Evolutionary conservation across 176 grass and related monocot species (phyloP), one percentile per base, ranked within the genome.

Genomic region (Miscanthus lutarioriparius): DNA sequence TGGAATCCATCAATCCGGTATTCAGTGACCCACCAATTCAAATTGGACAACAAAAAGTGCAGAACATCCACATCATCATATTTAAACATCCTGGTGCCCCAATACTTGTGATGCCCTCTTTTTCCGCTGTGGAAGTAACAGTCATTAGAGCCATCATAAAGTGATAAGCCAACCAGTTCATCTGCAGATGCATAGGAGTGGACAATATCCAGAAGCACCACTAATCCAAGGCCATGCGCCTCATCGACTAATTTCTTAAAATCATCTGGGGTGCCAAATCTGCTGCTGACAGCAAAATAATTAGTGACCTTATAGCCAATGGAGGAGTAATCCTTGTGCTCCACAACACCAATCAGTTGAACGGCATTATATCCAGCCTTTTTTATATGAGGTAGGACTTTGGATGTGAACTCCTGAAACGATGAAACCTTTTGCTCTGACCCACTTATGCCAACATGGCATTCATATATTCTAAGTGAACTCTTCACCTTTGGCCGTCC

Each of bases 31-130:
- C 96, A 98, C 96, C 96, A 98, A 39, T 93, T 98, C 82, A 98
- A 93, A 88, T 98, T 98, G 64, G 96, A 98, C 74, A 98, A 79
- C 63, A 98, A 87, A 74, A 98, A 98, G 76, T 98, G 96, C 38
- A 98, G 83, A 68, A 98, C 96, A 81, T 98, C 96, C 68, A 92
- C 80, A 89, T 98, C 96, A 70, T 92, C 92, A 85, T 98, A 92
- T 95, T 86, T 98, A 81, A 98, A 98, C 81, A 98, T 95, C 86
- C 92, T 98, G 49, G 96, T 93, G 54, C 96, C 95, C 96, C 92
- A 98, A 64, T 93, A 91, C 83, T 98, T 98, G 75, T 98, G 96
- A 79, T 98, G 87, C 54, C 96, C 96, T 89, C 96, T 79, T 89
- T 98, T 98, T 63, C 96, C 92, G 20, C 66, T 88, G 76, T 98